phyloP scores from a whole-genome alignment of 176 grass and related monocot genomes.

The Rhynchospora breviuscula region DNA sequence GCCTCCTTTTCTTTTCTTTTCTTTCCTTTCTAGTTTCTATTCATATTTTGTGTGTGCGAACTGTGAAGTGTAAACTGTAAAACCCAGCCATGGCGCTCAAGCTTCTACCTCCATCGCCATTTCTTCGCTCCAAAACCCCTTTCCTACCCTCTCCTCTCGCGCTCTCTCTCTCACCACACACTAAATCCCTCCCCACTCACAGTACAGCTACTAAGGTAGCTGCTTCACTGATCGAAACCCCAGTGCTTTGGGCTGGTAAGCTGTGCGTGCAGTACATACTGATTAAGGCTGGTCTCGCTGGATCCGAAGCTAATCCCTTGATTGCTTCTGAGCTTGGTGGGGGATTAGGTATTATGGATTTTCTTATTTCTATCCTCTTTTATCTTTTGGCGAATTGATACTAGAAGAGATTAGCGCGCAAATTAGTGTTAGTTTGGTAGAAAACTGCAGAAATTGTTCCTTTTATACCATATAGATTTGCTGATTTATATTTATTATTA shows the following conservation, averaged over 20 bases:
- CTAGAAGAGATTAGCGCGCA: not conserved
- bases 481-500: too few relatives aligned
- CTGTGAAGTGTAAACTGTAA: not conserved
- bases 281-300: conserved; percentile 66
- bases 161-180: too few relatives aligned
- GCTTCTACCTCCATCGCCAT: conserved; percentile 30
- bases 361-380: not conserved
- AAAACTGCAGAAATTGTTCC: not conserved
- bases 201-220: conserved; percentile 34
- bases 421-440: not conserved
- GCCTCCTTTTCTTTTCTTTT: not conserved
- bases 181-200: conserved; percentile 19
- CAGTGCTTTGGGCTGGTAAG: conserved; percentile 73
- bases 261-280: conserved; percentile 91
- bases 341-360: not conserved
- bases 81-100: conserved; percentile 27
- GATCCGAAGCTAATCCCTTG: conserved; percentile 74
- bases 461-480: not conserved
- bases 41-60: not conserved
- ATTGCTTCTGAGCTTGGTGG: conserved; percentile 33
- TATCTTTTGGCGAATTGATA: not conserved
- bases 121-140: conserved; percentile 32
- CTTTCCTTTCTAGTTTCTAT: too few relatives aligned
- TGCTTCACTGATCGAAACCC: conserved; percentile 69
- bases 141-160: conserved; percentile 39